Base-by-base conservation (phyloP, 352 stramenopile genomes). In the Phytophthora citrophthora region DNA sequence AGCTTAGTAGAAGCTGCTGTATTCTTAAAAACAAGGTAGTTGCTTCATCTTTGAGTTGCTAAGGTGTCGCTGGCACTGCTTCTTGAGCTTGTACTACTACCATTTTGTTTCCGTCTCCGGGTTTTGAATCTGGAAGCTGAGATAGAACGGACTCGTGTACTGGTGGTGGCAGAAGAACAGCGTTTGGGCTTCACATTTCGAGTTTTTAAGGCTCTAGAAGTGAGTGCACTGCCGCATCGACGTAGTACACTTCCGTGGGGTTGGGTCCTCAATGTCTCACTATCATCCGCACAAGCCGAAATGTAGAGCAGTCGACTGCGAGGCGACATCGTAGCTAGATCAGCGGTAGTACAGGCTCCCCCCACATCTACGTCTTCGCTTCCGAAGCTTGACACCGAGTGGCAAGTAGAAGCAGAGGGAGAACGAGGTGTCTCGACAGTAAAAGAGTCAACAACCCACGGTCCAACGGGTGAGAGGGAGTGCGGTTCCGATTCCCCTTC, bases 281-380 rank as follows among this genome's bases (percentile, higher is more conserved):
- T 46, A 16, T 71, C 66, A 23, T 67, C 57, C 4, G 49, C 70
- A 50, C 67, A 88, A 5, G 75, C 66, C 1, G 82, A 91, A 51
- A 89, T 73, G 70, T 81, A 90, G 6, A 91, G 56, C n/a, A 91
- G 56, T 0, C 80, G 78, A 36, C 74, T 88, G 26, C 83, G 80
- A 41, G 83, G 83, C 0, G 82, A 91, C 26, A 86, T 59, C n/a
- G 69, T 54, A 4, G 73, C 56, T 4, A 81, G 26, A 1, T 70
- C 56, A 9, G 4, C 46, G 20, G 24, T 40, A 32, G 31, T 58
- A 47, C 38, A 60, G 5, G 52, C 63, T 18, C 10, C 43, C 44
- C 78, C 5, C 67, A 74, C 18, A 73, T 62, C n/a, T 56, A 68
- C 10, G 48, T 74, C 16, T 70, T 65, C 27, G 20, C 61, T 65